Conservation (phyloP, 208 protist genomes). For the Trypanosoma brucei region DNA sequence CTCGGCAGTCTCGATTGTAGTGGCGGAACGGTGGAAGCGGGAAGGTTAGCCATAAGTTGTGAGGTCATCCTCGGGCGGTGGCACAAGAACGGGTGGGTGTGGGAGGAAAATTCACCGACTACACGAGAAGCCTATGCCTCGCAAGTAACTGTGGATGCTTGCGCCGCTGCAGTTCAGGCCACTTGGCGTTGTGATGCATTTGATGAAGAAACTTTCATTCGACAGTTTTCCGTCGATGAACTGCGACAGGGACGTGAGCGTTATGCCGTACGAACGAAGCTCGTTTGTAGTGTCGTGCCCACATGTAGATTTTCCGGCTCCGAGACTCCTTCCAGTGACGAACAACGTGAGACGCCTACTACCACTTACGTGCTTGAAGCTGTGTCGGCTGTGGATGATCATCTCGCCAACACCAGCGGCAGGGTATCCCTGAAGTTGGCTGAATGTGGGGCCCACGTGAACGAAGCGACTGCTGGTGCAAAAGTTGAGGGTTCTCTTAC, state of each 20-base stretch:
- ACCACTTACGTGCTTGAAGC: neutral
- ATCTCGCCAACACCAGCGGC: neutral
- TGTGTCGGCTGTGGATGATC: neutral
- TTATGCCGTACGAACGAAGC: conserved; percentile 1
- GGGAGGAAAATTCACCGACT: conserved; percentile 1
- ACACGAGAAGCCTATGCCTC: conserved; percentile 1
- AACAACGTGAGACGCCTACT: neutral
- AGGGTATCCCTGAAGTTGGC: neutral
- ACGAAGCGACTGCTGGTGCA: neutral
- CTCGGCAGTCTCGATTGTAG: neutral
- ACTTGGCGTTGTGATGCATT: conserved; percentile 1
- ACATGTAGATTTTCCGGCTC: neutral
- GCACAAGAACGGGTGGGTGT: neutral
- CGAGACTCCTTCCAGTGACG: neutral
- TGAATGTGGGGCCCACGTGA: neutral
- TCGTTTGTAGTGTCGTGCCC: neutral
- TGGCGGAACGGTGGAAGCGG: neutral
- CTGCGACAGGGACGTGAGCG: neutral
- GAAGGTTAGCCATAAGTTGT: conserved; percentile 8
- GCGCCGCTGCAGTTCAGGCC: conserved; percentile 2
- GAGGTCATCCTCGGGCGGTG: conserved; percentile 1
- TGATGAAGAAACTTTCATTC: neutral
- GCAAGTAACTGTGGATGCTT: conserved; percentile 3
- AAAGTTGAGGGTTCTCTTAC: neutral
- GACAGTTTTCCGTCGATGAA: conserved; percentile 1